These are phyloP conservation scores for Sugiyamaella americana DNA, from an alignment of 805 yeast species.

Conservation along the genomic window DNA sequence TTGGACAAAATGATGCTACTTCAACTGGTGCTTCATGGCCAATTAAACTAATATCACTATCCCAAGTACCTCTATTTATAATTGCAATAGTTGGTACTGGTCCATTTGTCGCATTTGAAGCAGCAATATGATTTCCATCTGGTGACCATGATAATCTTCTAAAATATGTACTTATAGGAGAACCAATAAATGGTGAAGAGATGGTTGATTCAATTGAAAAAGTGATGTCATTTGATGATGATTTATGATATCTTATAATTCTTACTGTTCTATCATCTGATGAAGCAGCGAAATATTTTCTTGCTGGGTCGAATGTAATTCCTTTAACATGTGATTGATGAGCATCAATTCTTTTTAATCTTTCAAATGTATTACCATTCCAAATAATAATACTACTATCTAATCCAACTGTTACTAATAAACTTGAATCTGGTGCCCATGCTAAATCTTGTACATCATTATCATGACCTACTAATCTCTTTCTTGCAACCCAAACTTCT, in stretches of 20 bases:
- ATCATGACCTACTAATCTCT: constrained; percentile 91
- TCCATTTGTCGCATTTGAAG: constrained; percentile 64
- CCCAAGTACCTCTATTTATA: constrained; percentile 62
- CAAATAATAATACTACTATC: constrained; percentile 90
- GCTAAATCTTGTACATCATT: constrained; percentile 97
- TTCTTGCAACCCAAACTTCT: constrained; percentile 93
- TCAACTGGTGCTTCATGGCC: constrained; percentile 70
- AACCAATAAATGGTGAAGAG: constrained; percentile 75
- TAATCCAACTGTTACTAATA: constrained; percentile 88
- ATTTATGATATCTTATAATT: constrained; percentile 76
- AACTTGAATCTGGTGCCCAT: constrained; percentile 93
- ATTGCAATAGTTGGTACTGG: constrained; percentile 58
- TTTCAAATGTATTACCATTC: constrained; percentile 89
- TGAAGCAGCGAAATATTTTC: constrained; percentile 93
- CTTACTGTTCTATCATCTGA: constrained; percentile 92
- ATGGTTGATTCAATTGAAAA: constrained; percentile 83
- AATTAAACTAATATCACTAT: constrained; percentile 51
- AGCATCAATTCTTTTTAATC: constrained; percentile 80
- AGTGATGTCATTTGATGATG: constrained; percentile 59
- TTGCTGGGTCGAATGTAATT: constrained; percentile 95
- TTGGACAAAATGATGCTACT: constrained; percentile 50
- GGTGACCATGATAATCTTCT: constrained; percentile 68
- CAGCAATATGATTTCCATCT: constrained; percentile 64
- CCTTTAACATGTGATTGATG: constrained; percentile 97
- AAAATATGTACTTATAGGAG: constrained; percentile 90